Evolutionary conservation across 805 yeast species (phyloP), one percentile per base, ranked within the genome.

Genomic region (Lachancea nothofagi): DNA sequence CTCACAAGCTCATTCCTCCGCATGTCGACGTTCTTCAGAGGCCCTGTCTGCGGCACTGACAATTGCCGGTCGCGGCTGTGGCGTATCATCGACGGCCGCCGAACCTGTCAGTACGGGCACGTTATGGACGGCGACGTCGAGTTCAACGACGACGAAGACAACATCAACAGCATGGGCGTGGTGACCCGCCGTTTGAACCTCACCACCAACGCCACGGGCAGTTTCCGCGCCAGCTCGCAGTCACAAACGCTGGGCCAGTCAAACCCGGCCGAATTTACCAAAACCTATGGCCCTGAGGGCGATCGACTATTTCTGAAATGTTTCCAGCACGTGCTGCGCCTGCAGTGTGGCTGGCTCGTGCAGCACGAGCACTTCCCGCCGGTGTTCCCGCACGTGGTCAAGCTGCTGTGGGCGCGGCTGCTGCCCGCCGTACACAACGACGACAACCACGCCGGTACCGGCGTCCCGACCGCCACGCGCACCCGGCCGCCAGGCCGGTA

Each of bases 21-120:
- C 3, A 59, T 59, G 63, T 58, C 64, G 1, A 52, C 63, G 7
- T 82, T 79, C 77, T 68, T 71, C 29, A 68, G 78, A 49, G 97
- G 98, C 2, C 81, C 84, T 4, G 63, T 81, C 4, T 90, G 98
- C 70, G 97, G 97, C 1, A 78, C 80, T 2, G 89, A 83, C 47
- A 90, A 90, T 66, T 90, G 98, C 62, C 77, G 83, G 3, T 83
- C 96, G 1, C 65, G 78, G 27, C 71, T 80, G 36, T 90, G 86
- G 77, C 71, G 81, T 36, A 61, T 75, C 22, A 65, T 77, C 3
- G 86, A 83, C 52, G 98, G 98, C 19, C 76, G 76, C 36, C 72
- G 79, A 41, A 80, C 89, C 8, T 90, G 98, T 58, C 90, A 84
- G 52, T 82, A 75, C 54, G 97, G 97, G 4, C 98, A 90, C 62